Base-by-base conservation (phyloP, 2,329 filamentous ascomycete species). In the Ceratocystis destructans region DNA sequence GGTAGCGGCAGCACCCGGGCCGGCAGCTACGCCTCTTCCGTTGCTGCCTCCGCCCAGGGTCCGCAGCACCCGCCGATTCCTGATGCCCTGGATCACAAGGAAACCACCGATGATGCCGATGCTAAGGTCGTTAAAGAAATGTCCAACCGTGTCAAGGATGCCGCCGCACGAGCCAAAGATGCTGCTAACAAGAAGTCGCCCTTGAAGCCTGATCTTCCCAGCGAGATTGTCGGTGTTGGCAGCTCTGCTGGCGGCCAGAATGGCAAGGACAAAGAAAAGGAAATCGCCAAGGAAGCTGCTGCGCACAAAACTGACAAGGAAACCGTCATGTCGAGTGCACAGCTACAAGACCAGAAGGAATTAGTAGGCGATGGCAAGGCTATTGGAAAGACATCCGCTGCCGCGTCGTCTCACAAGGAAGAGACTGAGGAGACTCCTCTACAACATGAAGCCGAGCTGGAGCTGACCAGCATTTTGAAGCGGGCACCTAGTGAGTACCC, bases 381-480 rank as follows among this genome's bases (percentile, higher is more conserved):
- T 46, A 50, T 64, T 33, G 62, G 45, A 7, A 64, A 61, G 20
- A 37, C 45, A 25, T 41, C 37, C 3, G 37, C 41, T 20, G 62
- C 53, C 53, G 33, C 53, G 15, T 67, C 71, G 22, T 44, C 50
- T 7, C 37, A n/a, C 3, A 59, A 61, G 28, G 37, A 57, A 17
- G 70, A 70, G 62, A 75, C 78, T 68, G 72, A 76, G 33, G 80
- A 85, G 73, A 81, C 80, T 12, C 77, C 81, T 37, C 82, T 86
- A 69, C 82, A 87, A 65, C 80, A 83, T 66, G 81, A 85, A 66
- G 84, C 88, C 1, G 86, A 91, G 73, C 76, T 77, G 20, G 89
- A 90, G 74, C 76, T 97, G 69, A 87, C 90, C 72, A 75, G 76
- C 6, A 96, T 97, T 62, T 76, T 97, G 70, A 94, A 92, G 78